These are phyloP conservation scores for Primulina eburnea DNA, from an alignment of 257 asterid species.

Conservation along the genomic window DNA sequence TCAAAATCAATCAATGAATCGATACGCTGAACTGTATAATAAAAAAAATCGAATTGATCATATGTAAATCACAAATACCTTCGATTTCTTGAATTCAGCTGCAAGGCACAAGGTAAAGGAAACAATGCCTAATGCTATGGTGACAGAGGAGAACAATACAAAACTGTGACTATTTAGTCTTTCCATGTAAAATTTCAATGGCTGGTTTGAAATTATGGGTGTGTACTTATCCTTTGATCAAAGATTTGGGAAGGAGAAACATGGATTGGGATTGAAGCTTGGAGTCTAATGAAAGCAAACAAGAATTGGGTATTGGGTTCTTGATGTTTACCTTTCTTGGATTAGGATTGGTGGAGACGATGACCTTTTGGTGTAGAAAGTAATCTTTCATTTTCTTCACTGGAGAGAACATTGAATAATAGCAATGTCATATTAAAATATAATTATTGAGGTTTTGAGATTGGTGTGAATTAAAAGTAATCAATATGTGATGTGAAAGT, in stretches of 20 bases:
- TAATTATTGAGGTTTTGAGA: too few relatives aligned
- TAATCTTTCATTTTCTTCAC: not conserved
- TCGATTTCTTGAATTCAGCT: constrained; percentile 71
- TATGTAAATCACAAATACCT: constrained; percentile 30
- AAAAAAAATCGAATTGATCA: not conserved
- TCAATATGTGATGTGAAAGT: too few relatives aligned
- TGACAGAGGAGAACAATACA: constrained; percentile 27
- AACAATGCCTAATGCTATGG: constrained; percentile 37
- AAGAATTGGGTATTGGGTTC: not conserved
- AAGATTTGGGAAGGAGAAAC: constrained; percentile 6
- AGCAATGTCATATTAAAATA: too few relatives aligned
- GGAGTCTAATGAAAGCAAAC: constrained; percentile 45
- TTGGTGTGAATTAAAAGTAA: too few relatives aligned
- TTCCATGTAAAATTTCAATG: constrained; percentile 35
- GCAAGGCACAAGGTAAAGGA: constrained; percentile 61
- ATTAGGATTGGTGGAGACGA: not conserved
- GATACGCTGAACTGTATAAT: not conserved
- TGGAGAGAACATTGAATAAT: not conserved
- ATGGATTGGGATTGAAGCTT: constrained; percentile 30
- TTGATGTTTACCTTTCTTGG: not conserved
- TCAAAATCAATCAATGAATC: not conserved
- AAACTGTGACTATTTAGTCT: constrained; percentile 25
- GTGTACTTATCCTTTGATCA: not conserved
- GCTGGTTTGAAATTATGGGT: too few relatives aligned
- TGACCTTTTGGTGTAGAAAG: not conserved